Evolutionary conservation across 139 green algal genomes (phyloP).

Genomic region (Asterochloris erici): DNA sequence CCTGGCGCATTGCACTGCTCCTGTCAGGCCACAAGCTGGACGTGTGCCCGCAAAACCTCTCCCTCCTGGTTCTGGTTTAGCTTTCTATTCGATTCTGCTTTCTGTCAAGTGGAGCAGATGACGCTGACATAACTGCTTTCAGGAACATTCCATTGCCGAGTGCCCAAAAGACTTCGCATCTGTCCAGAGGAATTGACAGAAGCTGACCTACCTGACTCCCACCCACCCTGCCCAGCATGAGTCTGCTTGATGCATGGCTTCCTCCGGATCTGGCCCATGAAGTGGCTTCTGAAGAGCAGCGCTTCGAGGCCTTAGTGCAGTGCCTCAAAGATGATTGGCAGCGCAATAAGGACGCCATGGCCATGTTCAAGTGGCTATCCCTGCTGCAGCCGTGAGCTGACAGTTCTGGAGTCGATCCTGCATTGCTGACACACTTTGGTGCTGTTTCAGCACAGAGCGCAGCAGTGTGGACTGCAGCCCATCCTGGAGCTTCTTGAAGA

Average conservation of each 20-base stretch:
- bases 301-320: slow-evolving; percentile 36
- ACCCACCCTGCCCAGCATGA: not conserved
- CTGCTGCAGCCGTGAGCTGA: slow-evolving; percentile 12
- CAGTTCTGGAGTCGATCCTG: slow-evolving; percentile 49
- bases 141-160: too few species aligned
- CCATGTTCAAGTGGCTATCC: slow-evolving; percentile 31
- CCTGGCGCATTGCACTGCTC: too few species aligned
- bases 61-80: too few species aligned
- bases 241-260: slow-evolving; percentile 29
- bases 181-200: too few species aligned
- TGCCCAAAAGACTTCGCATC: too few species aligned
- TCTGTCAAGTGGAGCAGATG: too few species aligned
- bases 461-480: slow-evolving; percentile 47
- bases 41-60: too few species aligned
- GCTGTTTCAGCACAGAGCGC: slow-evolving; percentile 1
- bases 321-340: slow-evolving; percentile 25
- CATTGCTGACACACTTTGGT: slow-evolving; percentile 23
- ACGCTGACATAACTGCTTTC: too few species aligned
- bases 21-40: too few species aligned
- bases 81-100: too few species aligned
- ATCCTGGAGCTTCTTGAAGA: slow-evolving; percentile 21
- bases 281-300: slow-evolving; percentile 34
- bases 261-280: slow-evolving; percentile 28
- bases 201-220: too few species aligned
- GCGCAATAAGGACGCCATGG: not conserved